Evolutionary conservation across 192 early-diverging fungal genomes (phyloP), one percentile per base, ranked within the genome.

Genomic region (Coemansia javaensis): DNA sequence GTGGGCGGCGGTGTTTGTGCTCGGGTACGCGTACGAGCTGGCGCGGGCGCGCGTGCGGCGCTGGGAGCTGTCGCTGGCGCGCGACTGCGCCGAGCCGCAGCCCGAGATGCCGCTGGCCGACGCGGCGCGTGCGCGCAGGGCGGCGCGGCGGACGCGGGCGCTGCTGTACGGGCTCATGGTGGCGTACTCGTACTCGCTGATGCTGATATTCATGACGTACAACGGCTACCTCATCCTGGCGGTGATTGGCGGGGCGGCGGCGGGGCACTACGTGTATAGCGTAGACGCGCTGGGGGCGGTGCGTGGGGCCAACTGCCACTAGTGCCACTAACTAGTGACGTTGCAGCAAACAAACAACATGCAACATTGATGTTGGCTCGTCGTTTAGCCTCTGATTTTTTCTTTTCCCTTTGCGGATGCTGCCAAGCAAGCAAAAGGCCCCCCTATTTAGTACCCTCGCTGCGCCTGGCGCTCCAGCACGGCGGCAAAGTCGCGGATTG

Each of bases 131-230:
- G 76, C 78, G 23, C 34, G 27, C 27, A 48, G 17, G 22, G 35
- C 27, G 14, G 17, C 47, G 17, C 80, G 78, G 24, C 56, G 81
- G 51, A 77, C 57, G 25, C 81, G 84, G 1, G 79, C 87, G 3
- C n/a, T 82, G 5, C 56, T 84, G 27, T 86, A 89, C 47, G 80
- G 81, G 33, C 51, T 81, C 9, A 67, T 83, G 47, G 82, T 86
- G 11, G 79, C 72, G 35, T 79, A 86, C 32, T 85, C 83, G 32
- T 85, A 85, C 57, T 82, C 83, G 18, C 46, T 87, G 1, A 89
- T 89, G 87, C 78, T 89, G 7, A 80, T 89, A 23, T 89, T 89
- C 50, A 89, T 89, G 87, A 89, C 87, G 1, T 89, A 89, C 60
- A 89, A 89, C 44, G 83, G 82, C 27, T 89, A 71, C 66, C 67